A percentile compares a stretch with the other conserved stretches of the same genome.
These are phyloP conservation scores for Lentinula novae-zelandiae DNA, from an alignment of 1,284 basidiomycete species.

Conservation along the genomic window DNA sequence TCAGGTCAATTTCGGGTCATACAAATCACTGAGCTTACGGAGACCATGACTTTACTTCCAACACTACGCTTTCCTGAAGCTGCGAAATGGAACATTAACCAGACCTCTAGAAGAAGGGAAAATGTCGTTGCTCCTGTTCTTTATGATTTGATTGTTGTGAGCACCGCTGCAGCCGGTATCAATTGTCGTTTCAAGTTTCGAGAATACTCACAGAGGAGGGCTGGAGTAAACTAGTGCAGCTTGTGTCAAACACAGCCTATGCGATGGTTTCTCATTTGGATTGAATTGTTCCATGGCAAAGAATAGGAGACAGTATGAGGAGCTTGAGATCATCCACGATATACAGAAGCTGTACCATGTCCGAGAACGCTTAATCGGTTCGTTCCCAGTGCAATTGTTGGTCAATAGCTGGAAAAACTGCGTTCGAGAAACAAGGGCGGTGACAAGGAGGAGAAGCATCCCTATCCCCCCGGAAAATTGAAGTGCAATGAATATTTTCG, in stretches of 20 bases:
- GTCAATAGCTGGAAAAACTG: no score
- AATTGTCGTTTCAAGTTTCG: neutral
- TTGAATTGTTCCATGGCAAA: slow-evolving; percentile 4
- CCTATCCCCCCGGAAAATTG: neutral
- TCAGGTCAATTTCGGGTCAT: neutral
- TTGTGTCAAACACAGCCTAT: slow-evolving; percentile 6
- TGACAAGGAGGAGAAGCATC: neutral
- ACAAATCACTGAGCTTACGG: neutral
- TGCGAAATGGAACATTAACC: neutral
- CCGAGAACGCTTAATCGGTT: neutral
- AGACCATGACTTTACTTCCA: neutral
- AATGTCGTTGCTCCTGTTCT: slow-evolving; percentile 6
- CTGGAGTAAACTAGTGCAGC: slow-evolving; percentile 7
- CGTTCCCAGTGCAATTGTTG: neutral
- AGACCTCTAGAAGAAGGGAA: neutral
- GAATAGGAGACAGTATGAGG: slow-evolving; percentile 6
- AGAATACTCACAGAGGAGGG: slow-evolving; percentile 7
- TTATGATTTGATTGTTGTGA: no score
- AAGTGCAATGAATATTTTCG: slow-evolving; percentile 1
- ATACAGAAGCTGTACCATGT: slow-evolving; percentile 11
- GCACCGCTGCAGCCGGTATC: neutral
- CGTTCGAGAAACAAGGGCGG: neutral
- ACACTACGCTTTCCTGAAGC: neutral
- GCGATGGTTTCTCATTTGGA: neutral
- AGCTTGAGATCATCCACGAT: slow-evolving; percentile 7